Percentiles rank a stretch among this genome's conserved stretches.
Conservation (phyloP, 176 grass and related monocot genomes). For the Zoysia pacifica region DNA sequence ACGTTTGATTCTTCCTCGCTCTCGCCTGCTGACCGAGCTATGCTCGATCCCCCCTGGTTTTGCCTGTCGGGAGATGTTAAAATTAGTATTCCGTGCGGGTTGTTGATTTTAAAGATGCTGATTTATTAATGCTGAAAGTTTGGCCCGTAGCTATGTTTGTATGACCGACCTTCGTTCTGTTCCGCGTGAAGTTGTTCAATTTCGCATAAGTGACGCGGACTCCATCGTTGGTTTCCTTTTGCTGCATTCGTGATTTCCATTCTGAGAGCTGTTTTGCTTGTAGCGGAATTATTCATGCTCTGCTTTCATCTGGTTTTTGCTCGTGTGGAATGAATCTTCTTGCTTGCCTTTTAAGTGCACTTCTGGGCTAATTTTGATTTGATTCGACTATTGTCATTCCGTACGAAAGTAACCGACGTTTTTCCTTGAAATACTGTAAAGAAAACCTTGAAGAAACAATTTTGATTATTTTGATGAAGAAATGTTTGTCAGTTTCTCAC, state of each 20-base stretch:
- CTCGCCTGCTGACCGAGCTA: neutral
- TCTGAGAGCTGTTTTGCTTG: neutral
- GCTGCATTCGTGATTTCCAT: neutral
- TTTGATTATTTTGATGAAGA: neutral
- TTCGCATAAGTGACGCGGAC: neutral
- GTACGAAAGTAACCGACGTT: neutral
- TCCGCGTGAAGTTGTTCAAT: neutral
- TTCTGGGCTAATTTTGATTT: neutral
- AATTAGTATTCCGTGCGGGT: neutral
- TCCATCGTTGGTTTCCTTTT: constrained; percentile 9
- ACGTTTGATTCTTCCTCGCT: neutral
- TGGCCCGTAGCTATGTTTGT: too few relatives aligned
- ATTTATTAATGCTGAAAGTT: neutral
- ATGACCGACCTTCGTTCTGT: neutral
- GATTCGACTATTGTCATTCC: neutral
- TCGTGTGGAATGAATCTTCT: too few relatives aligned
- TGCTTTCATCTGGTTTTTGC: neutral
- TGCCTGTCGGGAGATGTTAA: neutral
- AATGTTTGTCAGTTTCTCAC: neutral
- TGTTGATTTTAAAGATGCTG: neutral
- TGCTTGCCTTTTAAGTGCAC: neutral
- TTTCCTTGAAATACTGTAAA: neutral
- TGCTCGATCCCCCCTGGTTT: neutral
- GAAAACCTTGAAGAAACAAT: neutral
- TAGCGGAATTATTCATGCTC: neutral